These are phyloP conservation scores for Scleroderma citrinum DNA, from an alignment of 768 basidiomycete species.

Conservation along the genomic window DNA sequence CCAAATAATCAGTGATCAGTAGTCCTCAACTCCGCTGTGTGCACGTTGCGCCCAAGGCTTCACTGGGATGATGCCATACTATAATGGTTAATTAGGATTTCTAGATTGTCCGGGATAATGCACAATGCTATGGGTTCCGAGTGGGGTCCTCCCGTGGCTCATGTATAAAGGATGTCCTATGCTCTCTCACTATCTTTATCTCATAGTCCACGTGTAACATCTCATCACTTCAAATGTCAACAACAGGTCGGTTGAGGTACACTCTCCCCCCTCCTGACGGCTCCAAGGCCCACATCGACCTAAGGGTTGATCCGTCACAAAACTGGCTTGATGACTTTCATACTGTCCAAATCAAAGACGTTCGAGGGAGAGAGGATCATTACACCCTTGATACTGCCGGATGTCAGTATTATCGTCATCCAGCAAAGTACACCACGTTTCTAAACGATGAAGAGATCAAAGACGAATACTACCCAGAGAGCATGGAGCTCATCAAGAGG, in stretches of 20 bases:
- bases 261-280: conserved; percentile 34
- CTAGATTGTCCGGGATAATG: too few species aligned
- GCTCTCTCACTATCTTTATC: too few species aligned
- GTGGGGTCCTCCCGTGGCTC: too few species aligned
- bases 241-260: conserved; percentile 32
- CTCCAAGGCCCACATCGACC: conserved; percentile 33
- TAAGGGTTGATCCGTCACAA: conserved; percentile 23
- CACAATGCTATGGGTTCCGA: too few species aligned
- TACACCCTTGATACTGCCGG: conserved; percentile 45
- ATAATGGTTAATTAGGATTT: too few species aligned
- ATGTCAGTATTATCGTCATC: conserved; percentile 38
- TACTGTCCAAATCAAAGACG: conserved; percentile 41
- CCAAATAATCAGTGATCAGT: too few species aligned
- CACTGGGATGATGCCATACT: too few species aligned
- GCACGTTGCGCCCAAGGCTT: too few species aligned
- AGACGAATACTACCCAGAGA: conserved; percentile 57
- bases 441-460: conserved; percentile 45
- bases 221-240: too few species aligned
- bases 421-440: conserved; percentile 45
- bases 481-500: conserved; percentile 50
- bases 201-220: too few species aligned
- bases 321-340: conserved; percentile 33
- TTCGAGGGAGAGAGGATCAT: conserved; percentile 44
- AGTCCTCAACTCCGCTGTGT: too few species aligned
- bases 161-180: too few species aligned